Percentiles rank a stretch among this genome's conserved stretches.
These are phyloP conservation scores for Nitzschia sp. DNA, from an alignment of 108 stramenopile genomes.

Conservation along the genomic window DNA sequence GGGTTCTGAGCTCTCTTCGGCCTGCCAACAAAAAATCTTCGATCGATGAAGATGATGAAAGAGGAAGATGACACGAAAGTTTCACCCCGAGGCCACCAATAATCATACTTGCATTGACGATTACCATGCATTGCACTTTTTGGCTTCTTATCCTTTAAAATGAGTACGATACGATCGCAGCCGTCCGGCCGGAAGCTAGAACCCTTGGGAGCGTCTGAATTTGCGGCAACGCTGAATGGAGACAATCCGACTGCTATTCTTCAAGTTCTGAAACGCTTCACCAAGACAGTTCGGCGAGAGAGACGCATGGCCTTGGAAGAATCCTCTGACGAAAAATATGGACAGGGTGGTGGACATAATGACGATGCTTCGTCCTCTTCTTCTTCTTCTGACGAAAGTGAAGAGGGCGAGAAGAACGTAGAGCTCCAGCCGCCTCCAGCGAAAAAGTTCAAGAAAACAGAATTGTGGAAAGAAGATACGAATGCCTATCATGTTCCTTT, in stretches of 20 bases:
- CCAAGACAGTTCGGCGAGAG: constrained; percentile 43
- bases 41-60: neutral
- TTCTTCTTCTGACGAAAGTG: constrained; percentile 19
- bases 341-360: constrained; percentile 10
- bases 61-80: no score
- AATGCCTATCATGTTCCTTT: constrained; percentile 79
- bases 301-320: constrained; percentile 44
- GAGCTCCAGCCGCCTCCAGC: constrained; percentile 20
- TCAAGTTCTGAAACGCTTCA: constrained; percentile 52
- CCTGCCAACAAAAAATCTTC: neutral
- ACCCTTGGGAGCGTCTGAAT: constrained; percentile 72
- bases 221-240: constrained; percentile 75
- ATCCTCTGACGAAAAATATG: constrained; percentile 3
- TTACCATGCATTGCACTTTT: no score
- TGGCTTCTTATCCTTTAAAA: no score
- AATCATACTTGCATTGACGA: no score
- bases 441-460: constrained; percentile 46
- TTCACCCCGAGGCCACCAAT: no score
- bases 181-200: neutral
- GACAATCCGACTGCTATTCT: constrained; percentile 65
- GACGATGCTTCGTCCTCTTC: no score
- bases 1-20: neutral
- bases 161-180: no score
- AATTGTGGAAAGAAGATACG: constrained; percentile 75
- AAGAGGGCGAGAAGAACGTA: constrained; percentile 25